Evolutionary conservation across 805 yeast genomes (phyloP).

Genomic region (Monosporozyma solicola): DNA sequence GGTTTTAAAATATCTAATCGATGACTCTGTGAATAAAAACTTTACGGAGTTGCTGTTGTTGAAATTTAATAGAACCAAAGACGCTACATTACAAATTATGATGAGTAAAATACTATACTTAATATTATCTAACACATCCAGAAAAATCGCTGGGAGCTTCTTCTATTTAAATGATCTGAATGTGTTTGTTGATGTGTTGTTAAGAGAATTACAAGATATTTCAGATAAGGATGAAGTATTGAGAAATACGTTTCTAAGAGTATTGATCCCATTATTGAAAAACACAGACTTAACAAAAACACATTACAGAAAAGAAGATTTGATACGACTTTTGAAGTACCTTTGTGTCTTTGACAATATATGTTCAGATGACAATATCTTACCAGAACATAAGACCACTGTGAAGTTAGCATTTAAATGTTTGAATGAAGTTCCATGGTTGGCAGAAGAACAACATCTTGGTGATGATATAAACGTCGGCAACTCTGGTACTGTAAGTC

Average conservation of each 20-base stretch:
- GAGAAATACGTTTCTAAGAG: conserved; percentile 65
- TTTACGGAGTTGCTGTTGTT: conserved; percentile 65
- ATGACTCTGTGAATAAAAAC: conserved; percentile 36
- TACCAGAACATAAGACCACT: conserved; percentile 31
- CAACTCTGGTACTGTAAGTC: conserved; percentile 1
- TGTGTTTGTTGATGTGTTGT: conserved; percentile 72
- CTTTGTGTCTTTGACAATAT: conserved; percentile 29
- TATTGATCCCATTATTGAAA: conserved; percentile 59
- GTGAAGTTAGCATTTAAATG: conserved; percentile 36
- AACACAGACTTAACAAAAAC: conserved; percentile 52
- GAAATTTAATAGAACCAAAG: conserved; percentile 66
- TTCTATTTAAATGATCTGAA: conserved; percentile 78
- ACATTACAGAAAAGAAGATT: conserved; percentile 48
- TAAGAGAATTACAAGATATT: conserved; percentile 68
- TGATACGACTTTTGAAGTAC: conserved; percentile 43
- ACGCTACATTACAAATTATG: conserved; percentile 63
- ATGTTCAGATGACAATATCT: conserved; percentile 15
- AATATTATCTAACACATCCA: conserved; percentile 48
- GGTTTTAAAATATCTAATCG: conserved; percentile 47
- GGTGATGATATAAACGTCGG: background rate
- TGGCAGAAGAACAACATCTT: conserved; percentile 6
- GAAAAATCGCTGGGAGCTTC: conserved; percentile 48
- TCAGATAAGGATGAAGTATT: conserved; percentile 49
- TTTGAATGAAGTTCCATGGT: conserved; percentile 30
- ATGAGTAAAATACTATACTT: conserved; percentile 70